These are phyloP conservation scores for Myxozyma sirexii DNA, from an alignment of 805 yeast genomes.

Conservation along the genomic window DNA sequence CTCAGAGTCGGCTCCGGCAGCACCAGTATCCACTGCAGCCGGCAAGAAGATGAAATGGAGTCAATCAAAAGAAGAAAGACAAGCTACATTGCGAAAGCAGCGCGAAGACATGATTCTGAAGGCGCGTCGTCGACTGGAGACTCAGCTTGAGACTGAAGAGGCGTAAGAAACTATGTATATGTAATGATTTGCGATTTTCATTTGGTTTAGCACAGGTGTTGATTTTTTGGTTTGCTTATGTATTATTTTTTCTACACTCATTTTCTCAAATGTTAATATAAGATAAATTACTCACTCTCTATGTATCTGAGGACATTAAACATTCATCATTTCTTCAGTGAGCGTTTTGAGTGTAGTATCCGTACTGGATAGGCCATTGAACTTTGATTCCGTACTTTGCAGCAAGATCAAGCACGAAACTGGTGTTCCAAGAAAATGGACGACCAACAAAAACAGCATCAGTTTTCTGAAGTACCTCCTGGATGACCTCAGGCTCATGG, in stretches of 20 bases:
- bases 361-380: conserved; percentile 44
- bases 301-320: neutral
- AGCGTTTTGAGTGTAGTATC: conserved; percentile 22
- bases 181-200: neutral
- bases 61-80: conserved; percentile 49
- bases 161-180: neutral
- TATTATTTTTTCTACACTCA: neutral
- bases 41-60: conserved; percentile 46
- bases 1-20: neutral
- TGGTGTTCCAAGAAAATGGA: conserved; percentile 53
- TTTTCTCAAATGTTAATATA: too few relatives aligned
- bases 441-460: conserved; percentile 55
- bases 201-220: neutral
- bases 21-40: neutral
- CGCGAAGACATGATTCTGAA: conserved; percentile 60
- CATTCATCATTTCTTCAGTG: neutral
- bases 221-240: neutral
- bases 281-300: neutral
- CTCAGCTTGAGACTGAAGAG: conserved; percentile 2
- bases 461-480: conserved; percentile 47
- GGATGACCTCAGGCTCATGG: conserved; percentile 44
- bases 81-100: conserved; percentile 50
- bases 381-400: conserved; percentile 50
- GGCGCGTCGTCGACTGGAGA: conserved; percentile 60
- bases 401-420: conserved; percentile 55